Percentiles rank a stretch among this genome's conserved stretches.
phyloP scores from a whole-genome alignment of 176 grass and related monocot species.

The Triticum aestivum region IWGSC_CS_RefSeq_v2.1 NC_057797.1:94234054-94234553 shows the following conservation, averaged over 20 bases:
- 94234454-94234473: background rate
- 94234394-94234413: background rate
- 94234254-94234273: background rate
- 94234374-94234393: background rate
- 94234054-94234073: background rate
- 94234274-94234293: background rate
- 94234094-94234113: background rate
- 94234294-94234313: slow-evolving; percentile 10
- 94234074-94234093: background rate
- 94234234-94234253: background rate
- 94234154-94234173: background rate
- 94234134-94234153: background rate
- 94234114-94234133: background rate
- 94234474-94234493: background rate
- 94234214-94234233: background rate
- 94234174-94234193: background rate
- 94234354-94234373: background rate
- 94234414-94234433: background rate
- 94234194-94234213: background rate
- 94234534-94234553: no score
- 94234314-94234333: background rate
- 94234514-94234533: background rate
- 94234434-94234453: background rate
- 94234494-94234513: background rate
- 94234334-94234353: background rate